Conservation (phyloP, 345 rosid genomes). For the Durio zibethinus region DNA sequence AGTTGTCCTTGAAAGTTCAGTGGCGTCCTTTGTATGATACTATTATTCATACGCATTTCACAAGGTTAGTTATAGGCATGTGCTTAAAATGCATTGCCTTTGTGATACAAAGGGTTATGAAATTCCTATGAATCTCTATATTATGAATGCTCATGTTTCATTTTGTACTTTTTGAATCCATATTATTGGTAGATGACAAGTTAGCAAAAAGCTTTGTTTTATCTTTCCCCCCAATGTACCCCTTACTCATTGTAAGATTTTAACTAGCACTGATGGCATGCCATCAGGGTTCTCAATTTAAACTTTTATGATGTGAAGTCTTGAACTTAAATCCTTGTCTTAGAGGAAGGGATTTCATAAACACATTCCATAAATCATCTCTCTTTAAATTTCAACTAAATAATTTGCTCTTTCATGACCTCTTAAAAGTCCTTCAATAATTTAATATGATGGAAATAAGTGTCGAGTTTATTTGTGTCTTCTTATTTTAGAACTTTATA, state of each 20-base stretch:
- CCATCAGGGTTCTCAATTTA: neutral
- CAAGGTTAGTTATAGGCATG: slow-evolving; percentile 48
- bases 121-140: neutral
- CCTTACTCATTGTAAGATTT: neutral
- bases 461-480: neutral
- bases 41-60: slow-evolving; percentile 76
- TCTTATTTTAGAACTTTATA: neutral
- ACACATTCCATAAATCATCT: neutral
- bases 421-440: neutral
- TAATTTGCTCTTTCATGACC: neutral
- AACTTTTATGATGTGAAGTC: slow-evolving; percentile 6
- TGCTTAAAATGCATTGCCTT: neutral
- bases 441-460: neutral
- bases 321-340: neutral
- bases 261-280: neutral
- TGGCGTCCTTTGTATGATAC: slow-evolving; percentile 96
- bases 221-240: neutral
- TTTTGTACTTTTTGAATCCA: neutral
- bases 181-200: neutral
- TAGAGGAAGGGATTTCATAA: neutral
- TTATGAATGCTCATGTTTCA: neutral
- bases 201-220: neutral
- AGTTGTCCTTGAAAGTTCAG: slow-evolving; percentile 63
- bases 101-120: neutral
- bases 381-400: neutral